Percentiles rank a stretch among this genome's conserved stretches.
Evolutionary conservation across 78 protist species (phyloP).

Genomic region (Dictyostelium capitatum): DNA sequence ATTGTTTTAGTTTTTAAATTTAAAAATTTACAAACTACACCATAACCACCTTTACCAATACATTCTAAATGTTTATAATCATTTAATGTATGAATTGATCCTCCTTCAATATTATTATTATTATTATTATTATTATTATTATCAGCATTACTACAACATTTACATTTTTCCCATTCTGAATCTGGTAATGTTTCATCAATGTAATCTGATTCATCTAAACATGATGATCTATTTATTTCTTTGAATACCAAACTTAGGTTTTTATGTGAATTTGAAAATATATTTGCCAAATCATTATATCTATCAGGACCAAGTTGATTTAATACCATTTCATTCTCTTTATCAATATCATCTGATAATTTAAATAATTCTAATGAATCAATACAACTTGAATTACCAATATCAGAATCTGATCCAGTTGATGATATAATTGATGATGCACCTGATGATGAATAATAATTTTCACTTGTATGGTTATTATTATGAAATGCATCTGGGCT

Average conservation of each 20-base stretch:
- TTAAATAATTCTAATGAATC: background rate
- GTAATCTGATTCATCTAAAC: background rate
- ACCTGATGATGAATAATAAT: background rate
- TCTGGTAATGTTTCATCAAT: background rate
- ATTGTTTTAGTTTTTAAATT: background rate
- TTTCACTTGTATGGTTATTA: background rate
- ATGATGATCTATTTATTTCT: background rate
- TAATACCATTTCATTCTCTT: constrained; percentile 1
- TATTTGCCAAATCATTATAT: constrained; percentile 19
- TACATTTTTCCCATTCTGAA: background rate
- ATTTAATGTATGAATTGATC: background rate
- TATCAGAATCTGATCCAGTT: background rate
- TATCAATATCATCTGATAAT: constrained; percentile 2
- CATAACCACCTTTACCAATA: constrained; percentile 13
- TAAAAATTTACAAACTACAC: constrained; percentile 2
- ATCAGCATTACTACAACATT: constrained; percentile 1
- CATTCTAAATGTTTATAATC: background rate
- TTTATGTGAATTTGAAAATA: constrained; percentile 1
- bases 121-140: no score
- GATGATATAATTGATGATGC: constrained; percentile 2
- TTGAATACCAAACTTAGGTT: background rate
- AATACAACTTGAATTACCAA: constrained; percentile 5
- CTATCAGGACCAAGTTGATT: constrained; percentile 1
- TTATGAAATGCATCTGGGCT: background rate
- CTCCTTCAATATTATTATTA: no score